phyloP scores from a whole-genome alignment of 305 asterid species.

The Solanum aculeatissimum region DNA sequence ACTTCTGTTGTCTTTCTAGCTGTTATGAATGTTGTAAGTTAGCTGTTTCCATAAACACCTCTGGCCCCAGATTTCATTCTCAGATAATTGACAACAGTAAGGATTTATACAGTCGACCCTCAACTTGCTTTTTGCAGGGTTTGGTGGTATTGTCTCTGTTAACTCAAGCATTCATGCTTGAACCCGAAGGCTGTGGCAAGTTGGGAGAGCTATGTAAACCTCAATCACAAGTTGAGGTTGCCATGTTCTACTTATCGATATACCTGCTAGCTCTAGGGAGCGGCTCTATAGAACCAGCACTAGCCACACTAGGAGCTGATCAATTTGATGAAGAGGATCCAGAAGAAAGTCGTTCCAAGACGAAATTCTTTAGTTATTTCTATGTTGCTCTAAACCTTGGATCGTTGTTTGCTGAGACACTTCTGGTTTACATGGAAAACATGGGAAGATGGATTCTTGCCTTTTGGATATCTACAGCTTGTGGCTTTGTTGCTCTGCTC shows the following conservation, averaged over 20 bases:
- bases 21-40: constrained; percentile 60
- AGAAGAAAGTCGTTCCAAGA: constrained; percentile 50
- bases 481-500: constrained; percentile 44
- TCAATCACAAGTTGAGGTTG: constrained; percentile 37
- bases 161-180: constrained; percentile 54
- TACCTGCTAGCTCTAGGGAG: constrained; percentile 78
- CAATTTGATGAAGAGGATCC: constrained; percentile 77
- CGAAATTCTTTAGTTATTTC: constrained; percentile 59
- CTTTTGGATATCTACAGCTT: constrained; percentile 67
- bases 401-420: constrained; percentile 67
- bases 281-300: constrained; percentile 80
- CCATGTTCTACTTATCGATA: constrained; percentile 53
- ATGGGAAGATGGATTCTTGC: constrained; percentile 69
- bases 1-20: constrained; percentile 67
- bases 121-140: constrained; percentile 30
- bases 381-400: constrained; percentile 76
- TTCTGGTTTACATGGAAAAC: constrained; percentile 55
- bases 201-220: constrained; percentile 37
- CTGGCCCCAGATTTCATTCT: neutral
- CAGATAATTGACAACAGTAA: neutral
- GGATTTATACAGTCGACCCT: neutral
- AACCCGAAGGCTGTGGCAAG: constrained; percentile 68
- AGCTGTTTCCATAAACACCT: neutral
- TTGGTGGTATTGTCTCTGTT: constrained; percentile 52
- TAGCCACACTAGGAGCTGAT: constrained; percentile 85